phyloP scores from a whole-genome alignment of 805 yeast species.

The Jamesozyma jinghongensis region DNA sequence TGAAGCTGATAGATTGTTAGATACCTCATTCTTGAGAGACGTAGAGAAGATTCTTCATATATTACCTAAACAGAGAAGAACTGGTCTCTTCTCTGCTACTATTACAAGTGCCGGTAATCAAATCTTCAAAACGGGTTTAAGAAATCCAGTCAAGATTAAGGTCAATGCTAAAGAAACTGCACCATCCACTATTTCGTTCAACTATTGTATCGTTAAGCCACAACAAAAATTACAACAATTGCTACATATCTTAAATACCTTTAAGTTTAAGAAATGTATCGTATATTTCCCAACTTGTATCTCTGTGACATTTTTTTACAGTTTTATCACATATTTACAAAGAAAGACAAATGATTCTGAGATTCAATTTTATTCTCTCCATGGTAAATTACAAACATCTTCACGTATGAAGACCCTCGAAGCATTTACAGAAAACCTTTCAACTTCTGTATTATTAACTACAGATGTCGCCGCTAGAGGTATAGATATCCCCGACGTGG shows the following conservation, averaged over 20 bases:
- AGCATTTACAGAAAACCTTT: slow-evolving; percentile 42
- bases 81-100: slow-evolving; percentile 92
- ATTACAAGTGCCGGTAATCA: slow-evolving; percentile 71
- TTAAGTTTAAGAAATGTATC: slow-evolving; percentile 66
- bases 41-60: slow-evolving; percentile 55
- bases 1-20: slow-evolving; percentile 87
- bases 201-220: slow-evolving; percentile 52
- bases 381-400: slow-evolving; percentile 81
- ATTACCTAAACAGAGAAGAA: slow-evolving; percentile 85
- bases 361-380: slow-evolving; percentile 58
- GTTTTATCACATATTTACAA: slow-evolving; percentile 39
- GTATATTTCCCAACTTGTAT: slow-evolving; percentile 90
- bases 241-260: slow-evolving; percentile 42
- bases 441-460: slow-evolving; percentile 62
- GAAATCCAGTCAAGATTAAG: slow-evolving; percentile 82
- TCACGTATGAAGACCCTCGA: slow-evolving; percentile 68
- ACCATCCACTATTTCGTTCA: slow-evolving; percentile 58
- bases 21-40: slow-evolving; percentile 62
- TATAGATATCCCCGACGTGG: slow-evolving; percentile 90
- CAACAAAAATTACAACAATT: slow-evolving; percentile 52
- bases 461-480: slow-evolving; percentile 99
- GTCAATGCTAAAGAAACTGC: slow-evolving; percentile 50
- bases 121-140: slow-evolving; percentile 79
- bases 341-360: slow-evolving; percentile 21
- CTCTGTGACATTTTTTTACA: slow-evolving; percentile 69